Evolutionary conservation across 257 asterid species (phyloP), one percentile per base, ranked within the genome.

Genomic region (Orobanche coerulescens): DNA sequence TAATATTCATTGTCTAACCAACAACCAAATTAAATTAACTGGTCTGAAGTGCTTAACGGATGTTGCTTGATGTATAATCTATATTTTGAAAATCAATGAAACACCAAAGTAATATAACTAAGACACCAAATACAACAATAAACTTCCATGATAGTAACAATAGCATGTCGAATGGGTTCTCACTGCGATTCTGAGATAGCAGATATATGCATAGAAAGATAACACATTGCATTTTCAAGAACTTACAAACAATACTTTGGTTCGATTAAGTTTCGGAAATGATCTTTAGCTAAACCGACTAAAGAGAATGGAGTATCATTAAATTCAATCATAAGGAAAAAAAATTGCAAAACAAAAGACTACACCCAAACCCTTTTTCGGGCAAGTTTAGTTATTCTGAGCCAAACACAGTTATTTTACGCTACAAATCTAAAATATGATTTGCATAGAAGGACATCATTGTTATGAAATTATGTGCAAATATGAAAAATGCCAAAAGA

Each of bases 21-120:
- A n/a, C n/a, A n/a, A n/a, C n/a, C n/a, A n/a, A n/a, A n/a, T n/a
- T n/a, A n/a, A n/a, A n/a, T n/a, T n/a, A n/a, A n/a, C n/a, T n/a
- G 71, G 65, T 73, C 71, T 37, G 77, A 74, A 34, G 79, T 51
- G 55, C 82, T 74, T 18, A 75, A 36, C 44, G 73, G 84, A 66
- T 96, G 95, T 61, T 88, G 98, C 71, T 82, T 78, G 76, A 88
- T 92, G 85, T 88, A 92, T 70, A 92, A 72, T 81, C 98, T 88
- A 68, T 46, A 44, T 42, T 50, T 68, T 54, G 28, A 58, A 73
- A 64, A 22, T 23, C 58, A 72, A 46, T 47, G 49, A 64, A 61
- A 34, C 51, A 69, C 37, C 34, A 4, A 14, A 22, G 39, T 28
- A 44, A 69, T 50, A 61, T 56, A 61, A 15, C 16, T 22, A 40